Evolutionary conservation across 73 alveolate species (phyloP).

Genomic region (Stentor coeruleus): DNA sequence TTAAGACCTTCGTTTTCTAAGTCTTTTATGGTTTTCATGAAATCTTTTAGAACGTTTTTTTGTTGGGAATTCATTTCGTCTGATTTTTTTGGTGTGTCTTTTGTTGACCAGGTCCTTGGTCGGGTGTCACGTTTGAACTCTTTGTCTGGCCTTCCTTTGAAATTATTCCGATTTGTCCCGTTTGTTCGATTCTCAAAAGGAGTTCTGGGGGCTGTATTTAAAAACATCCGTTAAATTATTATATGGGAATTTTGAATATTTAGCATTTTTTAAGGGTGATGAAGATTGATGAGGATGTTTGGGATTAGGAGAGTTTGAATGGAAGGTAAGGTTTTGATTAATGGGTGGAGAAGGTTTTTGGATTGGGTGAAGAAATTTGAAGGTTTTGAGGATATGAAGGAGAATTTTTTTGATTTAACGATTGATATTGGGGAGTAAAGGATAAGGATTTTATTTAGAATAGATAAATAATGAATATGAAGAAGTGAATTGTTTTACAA

Average conservation of each 20-base stretch:
- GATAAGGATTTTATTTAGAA: too few species aligned
- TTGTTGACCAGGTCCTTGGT: neutral
- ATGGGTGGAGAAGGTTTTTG: too few species aligned
- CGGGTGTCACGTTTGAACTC: neutral
- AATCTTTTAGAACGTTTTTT: neutral
- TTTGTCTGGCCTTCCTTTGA: neutral
- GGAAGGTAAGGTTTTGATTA: too few species aligned
- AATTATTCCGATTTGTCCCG: neutral
- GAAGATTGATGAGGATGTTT: too few species aligned
- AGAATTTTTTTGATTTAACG: too few species aligned
- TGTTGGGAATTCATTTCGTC: neutral
- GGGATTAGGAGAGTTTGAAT: too few species aligned
- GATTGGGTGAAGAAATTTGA: too few species aligned
- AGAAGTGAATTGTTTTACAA: too few species aligned
- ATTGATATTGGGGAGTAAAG: too few species aligned
- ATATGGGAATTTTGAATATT: neutral
- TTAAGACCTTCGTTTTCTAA: slow-evolving; percentile 28
- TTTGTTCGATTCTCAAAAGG: slow-evolving; percentile 26
- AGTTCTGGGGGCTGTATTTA: neutral
- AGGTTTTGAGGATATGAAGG: too few species aligned
- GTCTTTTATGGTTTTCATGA: slow-evolving; percentile 10
- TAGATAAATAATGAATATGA: too few species aligned
- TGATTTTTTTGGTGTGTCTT: neutral
- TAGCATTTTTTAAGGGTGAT: too few species aligned
- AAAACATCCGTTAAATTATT: slow-evolving; percentile 15